Conservation (phyloP, 176 grass and related monocot genomes). For the Ensete glaucum region DNA sequence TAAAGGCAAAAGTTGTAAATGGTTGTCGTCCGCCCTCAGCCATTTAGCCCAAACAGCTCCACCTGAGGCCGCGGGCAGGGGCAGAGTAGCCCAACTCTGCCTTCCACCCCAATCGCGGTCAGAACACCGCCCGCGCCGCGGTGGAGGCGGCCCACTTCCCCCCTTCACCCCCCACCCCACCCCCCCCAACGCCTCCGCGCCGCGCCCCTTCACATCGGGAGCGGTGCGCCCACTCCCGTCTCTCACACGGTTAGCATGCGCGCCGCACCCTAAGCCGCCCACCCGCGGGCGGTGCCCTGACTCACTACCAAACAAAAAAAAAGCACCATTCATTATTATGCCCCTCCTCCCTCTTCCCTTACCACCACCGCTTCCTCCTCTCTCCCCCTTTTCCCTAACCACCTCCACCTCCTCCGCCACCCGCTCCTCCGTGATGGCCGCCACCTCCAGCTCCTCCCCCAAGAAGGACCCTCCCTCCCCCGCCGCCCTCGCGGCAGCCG, state of each 20-base stretch:
- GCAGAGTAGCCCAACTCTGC: background rate
- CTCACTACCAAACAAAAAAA: conserved; percentile 50
- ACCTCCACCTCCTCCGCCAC: conserved; percentile 12
- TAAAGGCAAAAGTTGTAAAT: background rate
- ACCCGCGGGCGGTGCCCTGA: conserved; percentile 13
- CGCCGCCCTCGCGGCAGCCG: background rate
- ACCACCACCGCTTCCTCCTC: conserved; percentile 23
- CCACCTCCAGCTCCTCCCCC: conserved; percentile 24
- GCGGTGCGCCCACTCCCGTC: conserved; percentile 15
- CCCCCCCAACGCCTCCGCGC: background rate
- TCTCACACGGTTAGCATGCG: background rate
- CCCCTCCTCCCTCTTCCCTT: background rate
- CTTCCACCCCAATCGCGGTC: background rate
- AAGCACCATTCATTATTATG: conserved; percentile 3
- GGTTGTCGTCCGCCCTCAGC: background rate
- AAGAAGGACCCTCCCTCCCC: background rate
- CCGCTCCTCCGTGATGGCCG: conserved; percentile 2
- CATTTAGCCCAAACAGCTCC: conserved; percentile 7
- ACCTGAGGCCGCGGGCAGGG: background rate
- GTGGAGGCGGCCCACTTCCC: conserved; percentile 12
- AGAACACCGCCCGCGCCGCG: background rate
- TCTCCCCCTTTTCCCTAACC: conserved; percentile 23
- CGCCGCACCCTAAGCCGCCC: conserved; percentile 21
- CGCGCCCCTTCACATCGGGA: background rate
- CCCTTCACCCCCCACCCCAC: too few relatives aligned